Evolutionary conservation across 495 filamentous ascomycete genomes (phyloP).

Genomic region (Daldinia childiae): DNA sequence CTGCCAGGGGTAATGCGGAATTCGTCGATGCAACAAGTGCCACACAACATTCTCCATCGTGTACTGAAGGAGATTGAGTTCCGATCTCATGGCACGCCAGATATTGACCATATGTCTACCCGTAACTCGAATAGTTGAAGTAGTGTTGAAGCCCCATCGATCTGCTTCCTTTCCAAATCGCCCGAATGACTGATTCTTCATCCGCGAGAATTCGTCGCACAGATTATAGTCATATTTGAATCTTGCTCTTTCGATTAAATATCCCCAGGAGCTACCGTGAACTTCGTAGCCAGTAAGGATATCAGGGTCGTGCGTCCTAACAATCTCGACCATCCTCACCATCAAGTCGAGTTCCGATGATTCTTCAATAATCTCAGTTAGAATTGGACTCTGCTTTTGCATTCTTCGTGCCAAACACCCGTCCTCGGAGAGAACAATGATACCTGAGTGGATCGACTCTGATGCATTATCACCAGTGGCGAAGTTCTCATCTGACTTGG

Average conservation of each 20-base stretch:
- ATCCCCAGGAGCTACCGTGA: conserved; percentile 92
- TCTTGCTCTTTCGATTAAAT: conserved; percentile 88
- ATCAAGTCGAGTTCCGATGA: conserved; percentile 84
- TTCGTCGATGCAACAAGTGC: conserved; percentile 88
- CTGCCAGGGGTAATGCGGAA: conserved; percentile 84
- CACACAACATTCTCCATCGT: conserved; percentile 97
- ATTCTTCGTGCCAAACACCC: conserved; percentile 61
- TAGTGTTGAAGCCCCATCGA: conserved; percentile 91
- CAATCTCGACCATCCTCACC: conserved; percentile 83
- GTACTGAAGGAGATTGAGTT: conserved; percentile 90
- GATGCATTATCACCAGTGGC: conserved; percentile 55
- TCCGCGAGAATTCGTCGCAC: conserved; percentile 87
- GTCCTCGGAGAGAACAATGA: conserved; percentile 70
- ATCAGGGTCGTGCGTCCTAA: conserved; percentile 85
- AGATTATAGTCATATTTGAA: conserved; percentile 89
- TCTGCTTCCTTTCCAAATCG: conserved; percentile 86
- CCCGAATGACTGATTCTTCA: conserved; percentile 82
- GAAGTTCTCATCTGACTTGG: conserved; percentile 74
- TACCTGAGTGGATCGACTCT: conserved; percentile 57
- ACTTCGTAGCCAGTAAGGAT: conserved; percentile 97
- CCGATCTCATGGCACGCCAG: conserved; percentile 94
- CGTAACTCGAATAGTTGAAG: conserved; percentile 85
- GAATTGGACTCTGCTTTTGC: conserved; percentile 55
- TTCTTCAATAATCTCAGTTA: conserved; percentile 75
- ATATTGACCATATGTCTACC: conserved; percentile 97